Base-by-base conservation (phyloP, 371 early-diverging fungal species). In the Furculomyces boomerangus region DNA sequence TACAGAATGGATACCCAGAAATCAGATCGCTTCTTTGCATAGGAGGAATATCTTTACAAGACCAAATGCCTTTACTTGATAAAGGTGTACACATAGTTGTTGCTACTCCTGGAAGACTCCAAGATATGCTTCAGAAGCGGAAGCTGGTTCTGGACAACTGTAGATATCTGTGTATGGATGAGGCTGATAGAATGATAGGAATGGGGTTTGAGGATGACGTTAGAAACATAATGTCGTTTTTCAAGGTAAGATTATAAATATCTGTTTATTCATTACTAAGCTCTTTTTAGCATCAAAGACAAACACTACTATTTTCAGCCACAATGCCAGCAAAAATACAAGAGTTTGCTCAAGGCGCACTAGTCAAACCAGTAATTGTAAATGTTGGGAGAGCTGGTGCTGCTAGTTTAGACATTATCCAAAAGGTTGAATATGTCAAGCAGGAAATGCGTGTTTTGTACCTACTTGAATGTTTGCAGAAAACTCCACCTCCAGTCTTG, bases 271-370 rank as follows among this genome's bases (percentile, higher is more conserved):
- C 16, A 16, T 16, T 35, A 10, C 35, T 35, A 10, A 10, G 10
- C 14, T 70, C 67, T 46, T 16, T 46, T 28, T 46, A 46, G 69
- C 73, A 54, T 78, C 87, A 86, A 68, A 82, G 93, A 27, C 96
- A 95, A 63, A 95, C 96, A 1, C 71, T 93, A 13, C 67, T 95
- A 18, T 95, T 87, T 62, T 90, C 90, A 8, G 95, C 95, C 27
- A 95, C 96, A 7, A 93, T 93, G 93, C 96, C 96, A n/a, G 87
- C 88, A 61, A 92, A 93, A 71, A 92, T 95, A 55, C 90, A 90
- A 67, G 84, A 90, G 54, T 93, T 95, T 73, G 96, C 96, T 2
- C 69, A 78, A 49, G 79, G 84, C 0, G 86, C 93, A 0, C 74
- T 93, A 5, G 89, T 93, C 1, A 72, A 83, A 45, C 96, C 96